phyloP scores from a whole-genome alignment of 2,329 filamentous ascomycete genomes.

The Drechmeria coniospora region DNA sequence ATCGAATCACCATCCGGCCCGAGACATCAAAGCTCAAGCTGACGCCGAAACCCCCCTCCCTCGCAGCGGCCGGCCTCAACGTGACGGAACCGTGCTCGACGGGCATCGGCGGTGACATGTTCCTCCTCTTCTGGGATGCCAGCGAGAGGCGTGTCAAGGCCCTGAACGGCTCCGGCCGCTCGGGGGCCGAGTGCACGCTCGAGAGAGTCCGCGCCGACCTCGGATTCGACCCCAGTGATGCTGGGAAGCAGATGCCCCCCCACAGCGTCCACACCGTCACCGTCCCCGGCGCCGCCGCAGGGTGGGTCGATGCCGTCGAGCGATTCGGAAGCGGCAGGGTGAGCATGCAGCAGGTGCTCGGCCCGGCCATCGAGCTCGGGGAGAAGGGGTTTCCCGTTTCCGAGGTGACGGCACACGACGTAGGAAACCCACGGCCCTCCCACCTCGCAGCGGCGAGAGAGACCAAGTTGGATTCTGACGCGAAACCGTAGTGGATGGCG shows the following conservation, averaged over 20 bases:
- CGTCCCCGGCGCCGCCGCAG: conserved; percentile 78
- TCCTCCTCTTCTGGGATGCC: conserved; percentile 83
- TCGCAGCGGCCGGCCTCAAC: conserved; percentile 70
- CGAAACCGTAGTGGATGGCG: conserved; percentile 48
- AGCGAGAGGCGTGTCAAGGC: conserved; percentile 67
- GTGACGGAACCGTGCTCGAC: conserved; percentile 87
- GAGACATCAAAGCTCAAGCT: neutral
- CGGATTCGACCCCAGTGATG: conserved; percentile 37
- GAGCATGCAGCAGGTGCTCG: conserved; percentile 59
- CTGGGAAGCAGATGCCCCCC: conserved; percentile 66
- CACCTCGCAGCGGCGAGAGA: too few species aligned
- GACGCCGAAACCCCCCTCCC: neutral
- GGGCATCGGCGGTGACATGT: conserved; percentile 94
- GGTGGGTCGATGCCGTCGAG: conserved; percentile 82
- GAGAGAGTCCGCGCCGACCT: conserved; percentile 57
- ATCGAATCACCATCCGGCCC: neutral
- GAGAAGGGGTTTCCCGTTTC: conserved; percentile 85
- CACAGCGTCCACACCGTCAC: conserved; percentile 68
- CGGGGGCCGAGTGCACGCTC: conserved; percentile 52
- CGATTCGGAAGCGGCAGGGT: conserved; percentile 81
- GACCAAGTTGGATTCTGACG: too few species aligned
- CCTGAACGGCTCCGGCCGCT: conserved; percentile 85
- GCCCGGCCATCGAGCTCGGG: conserved; percentile 69
- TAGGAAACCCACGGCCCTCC: conserved; percentile 25
- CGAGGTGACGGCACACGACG: conserved; percentile 55